phyloP scores from a whole-genome alignment of 768 basidiomycete genomes.

The Suillus fuscotomentosus region DNA sequence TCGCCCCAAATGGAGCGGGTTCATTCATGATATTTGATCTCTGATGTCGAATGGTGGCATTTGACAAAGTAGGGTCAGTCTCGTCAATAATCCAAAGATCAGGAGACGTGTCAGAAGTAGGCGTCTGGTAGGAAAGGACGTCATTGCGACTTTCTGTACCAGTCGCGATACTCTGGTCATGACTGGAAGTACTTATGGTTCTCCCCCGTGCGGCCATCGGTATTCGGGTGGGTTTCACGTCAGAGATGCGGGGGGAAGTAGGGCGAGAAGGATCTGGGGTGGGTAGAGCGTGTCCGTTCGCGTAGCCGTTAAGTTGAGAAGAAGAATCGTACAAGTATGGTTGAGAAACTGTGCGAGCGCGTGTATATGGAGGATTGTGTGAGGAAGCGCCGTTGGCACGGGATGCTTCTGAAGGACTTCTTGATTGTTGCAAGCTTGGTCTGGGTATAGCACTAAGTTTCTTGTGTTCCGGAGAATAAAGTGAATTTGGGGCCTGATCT shows the following conservation, averaged over 20 bases:
- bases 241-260: conserved; percentile 43
- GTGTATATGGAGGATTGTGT: conserved; percentile 39
- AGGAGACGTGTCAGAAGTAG: conserved; percentile 27
- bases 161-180: conserved; percentile 29
- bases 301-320: conserved; percentile 30
- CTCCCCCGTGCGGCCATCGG: conserved; percentile 42
- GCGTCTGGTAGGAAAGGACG: conserved; percentile 21
- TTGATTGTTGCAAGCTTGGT: conserved; percentile 40
- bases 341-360: conserved; percentile 65
- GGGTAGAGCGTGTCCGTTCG: conserved; percentile 28
- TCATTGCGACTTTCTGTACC: conserved; percentile 40
- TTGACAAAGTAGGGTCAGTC: conserved; percentile 29
- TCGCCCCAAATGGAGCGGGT: conserved; percentile 55
- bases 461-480: conserved; percentile 32
- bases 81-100: conserved; percentile 31
- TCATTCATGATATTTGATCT: conserved; percentile 59
- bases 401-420: conserved; percentile 26
- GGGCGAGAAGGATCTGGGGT: conserved; percentile 39
- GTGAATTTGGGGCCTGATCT: conserved; percentile 17
- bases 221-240: conserved; percentile 47
- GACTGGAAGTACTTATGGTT: conserved; percentile 41
- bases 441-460: conserved; percentile 45
- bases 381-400: conserved; percentile 29
- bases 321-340: conserved; percentile 46
- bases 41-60: conserved; percentile 35